Evolutionary conservation across 2,329 filamentous ascomycete species (phyloP).

Genomic region (Ustulina deusta): DNA sequence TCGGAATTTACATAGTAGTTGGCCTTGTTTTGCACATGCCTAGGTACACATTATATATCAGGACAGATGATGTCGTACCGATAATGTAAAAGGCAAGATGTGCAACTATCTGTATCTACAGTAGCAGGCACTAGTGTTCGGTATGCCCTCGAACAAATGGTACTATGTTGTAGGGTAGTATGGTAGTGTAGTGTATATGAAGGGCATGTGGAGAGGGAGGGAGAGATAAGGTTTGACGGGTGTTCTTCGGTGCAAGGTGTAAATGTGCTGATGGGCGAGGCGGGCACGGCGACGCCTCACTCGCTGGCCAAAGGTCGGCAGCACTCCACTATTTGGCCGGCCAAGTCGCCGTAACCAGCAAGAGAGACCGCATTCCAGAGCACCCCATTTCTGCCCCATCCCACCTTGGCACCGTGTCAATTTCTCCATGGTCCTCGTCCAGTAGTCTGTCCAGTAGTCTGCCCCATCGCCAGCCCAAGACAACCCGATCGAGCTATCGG

Average conservation of each 20-base stretch:
- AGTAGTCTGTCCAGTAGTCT: not conserved
- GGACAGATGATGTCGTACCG: not conserved
- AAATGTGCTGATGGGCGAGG: conserved; percentile 35
- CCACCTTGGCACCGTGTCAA: conserved; percentile 39
- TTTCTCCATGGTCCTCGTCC: conserved; percentile 3
- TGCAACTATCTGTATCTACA: conserved; percentile 1
- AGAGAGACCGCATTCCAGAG: conserved; percentile 42
- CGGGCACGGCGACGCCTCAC: conserved; percentile 45
- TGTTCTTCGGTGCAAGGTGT: conserved; percentile 32
- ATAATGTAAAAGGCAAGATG: conserved; percentile 14
- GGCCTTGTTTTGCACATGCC: conserved; percentile 1
- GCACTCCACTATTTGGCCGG: conserved; percentile 53
- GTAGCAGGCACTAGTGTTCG: not conserved
- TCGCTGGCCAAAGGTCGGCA: conserved; percentile 50
- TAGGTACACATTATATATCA: not conserved
- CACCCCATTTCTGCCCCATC: conserved; percentile 40
- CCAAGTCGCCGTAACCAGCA: conserved; percentile 50
- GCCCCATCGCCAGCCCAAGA: conserved; percentile 16
- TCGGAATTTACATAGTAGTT: conserved; percentile 5
- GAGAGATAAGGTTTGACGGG: conserved; percentile 27
- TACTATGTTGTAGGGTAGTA: not conserved
- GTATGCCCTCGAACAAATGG: too few species aligned
- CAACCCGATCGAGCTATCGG: conserved; percentile 31
- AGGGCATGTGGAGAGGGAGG: not conserved
- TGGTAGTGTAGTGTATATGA: too few species aligned